Evolutionary conservation across 371 early-diverging fungal genomes (phyloP).

Genomic region (Mortierella sp.): DNA sequence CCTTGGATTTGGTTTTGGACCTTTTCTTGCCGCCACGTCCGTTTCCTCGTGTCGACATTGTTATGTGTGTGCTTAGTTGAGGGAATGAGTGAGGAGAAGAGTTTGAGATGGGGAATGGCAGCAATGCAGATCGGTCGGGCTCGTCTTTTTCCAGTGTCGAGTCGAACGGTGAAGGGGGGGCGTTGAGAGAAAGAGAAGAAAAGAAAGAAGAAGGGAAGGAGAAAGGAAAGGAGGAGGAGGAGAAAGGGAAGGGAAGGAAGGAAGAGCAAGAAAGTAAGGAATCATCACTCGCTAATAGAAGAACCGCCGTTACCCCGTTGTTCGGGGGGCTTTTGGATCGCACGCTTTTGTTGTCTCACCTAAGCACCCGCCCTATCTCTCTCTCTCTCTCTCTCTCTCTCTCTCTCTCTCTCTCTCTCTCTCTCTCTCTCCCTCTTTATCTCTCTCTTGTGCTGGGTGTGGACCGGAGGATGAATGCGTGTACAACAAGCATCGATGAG

Average conservation of each 20-base stretch:
- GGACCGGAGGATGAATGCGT: neutral
- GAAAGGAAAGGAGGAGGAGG: neutral
- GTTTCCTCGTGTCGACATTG: neutral
- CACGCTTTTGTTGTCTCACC: neutral
- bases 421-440: neutral
- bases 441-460: neutral
- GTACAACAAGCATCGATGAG: neutral
- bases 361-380: neutral
- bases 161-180: neutral
- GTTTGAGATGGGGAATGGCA: neutral
- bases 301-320: neutral
- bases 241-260: neutral
- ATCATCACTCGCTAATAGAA: neutral
- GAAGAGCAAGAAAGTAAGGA: neutral
- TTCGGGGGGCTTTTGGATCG: neutral
- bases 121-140: neutral
- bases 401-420: neutral
- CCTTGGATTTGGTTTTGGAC: neutral
- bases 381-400: no score
- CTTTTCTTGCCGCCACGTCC: slow-evolving; percentile 17
- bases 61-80: neutral
- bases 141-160: neutral
- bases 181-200: neutral
- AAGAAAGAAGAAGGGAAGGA: neutral
- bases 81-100: neutral